Base-by-base conservation (phyloP, 2,329 filamentous ascomycete species). In the Sarocladium strictum region DNA sequence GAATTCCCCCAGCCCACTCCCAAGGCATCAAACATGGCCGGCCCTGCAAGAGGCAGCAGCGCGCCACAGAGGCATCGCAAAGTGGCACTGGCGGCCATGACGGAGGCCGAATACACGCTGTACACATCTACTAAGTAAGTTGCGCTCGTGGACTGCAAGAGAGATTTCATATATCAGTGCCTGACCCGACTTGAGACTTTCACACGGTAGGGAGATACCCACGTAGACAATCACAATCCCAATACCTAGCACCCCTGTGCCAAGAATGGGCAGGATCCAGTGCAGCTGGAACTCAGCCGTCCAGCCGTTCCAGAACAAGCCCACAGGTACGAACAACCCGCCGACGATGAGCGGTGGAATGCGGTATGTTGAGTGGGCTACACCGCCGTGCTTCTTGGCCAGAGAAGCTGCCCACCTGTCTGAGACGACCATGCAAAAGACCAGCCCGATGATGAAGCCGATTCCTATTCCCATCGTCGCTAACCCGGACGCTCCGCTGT, bases 141-240 rank as follows among this genome's bases (percentile, higher is more conserved):
- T 49, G 78, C 74, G 3, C 77, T 69, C n/a, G n/a, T n/a, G n/a
- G n/a, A n/a, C n/a, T n/a, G n/a, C n/a, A n/a, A n/a, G n/a, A n/a
- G n/a, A n/a, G n/a, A n/a, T n/a, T n/a, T n/a, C n/a, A n/a, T n/a
- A n/a, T n/a, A n/a, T n/a, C n/a, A n/a, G n/a, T n/a, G n/a, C n/a
- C n/a, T n/a, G n/a, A n/a, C n/a, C n/a, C n/a, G n/a, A n/a, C n/a
- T n/a, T n/a, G n/a, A n/a, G n/a, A n/a, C n/a, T n/a, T n/a, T n/a
- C n/a, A n/a, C n/a, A n/a, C n/a, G n/a, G n/a, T n/a, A n/a, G n/a
- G n/a, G n/a, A n/a, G n/a, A n/a, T n/a, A n/a, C n/a, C n/a, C n/a
- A n/a, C n/a, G n/a, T n/a, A n/a, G 0, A 73, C 71, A 72, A 81
- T 78, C 55, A 72, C 71, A 11, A 69, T 64, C 3, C 63, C 62